Base-by-base conservation (phyloP, 2,329 filamentous ascomycete genomes). In the Fusarium sp. region DNA sequence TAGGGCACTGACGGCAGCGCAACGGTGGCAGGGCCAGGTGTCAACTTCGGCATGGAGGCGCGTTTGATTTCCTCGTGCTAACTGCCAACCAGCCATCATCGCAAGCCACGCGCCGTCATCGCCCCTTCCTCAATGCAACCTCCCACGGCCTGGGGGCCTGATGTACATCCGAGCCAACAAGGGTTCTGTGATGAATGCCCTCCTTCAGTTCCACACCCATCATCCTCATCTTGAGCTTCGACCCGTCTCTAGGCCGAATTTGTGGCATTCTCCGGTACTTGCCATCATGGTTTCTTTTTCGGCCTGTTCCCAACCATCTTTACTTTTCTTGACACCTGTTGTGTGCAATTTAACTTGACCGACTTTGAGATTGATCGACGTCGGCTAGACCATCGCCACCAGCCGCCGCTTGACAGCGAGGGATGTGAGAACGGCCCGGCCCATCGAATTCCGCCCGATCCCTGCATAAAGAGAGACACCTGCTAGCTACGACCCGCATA, bases 381-480 rank as follows among this genome's bases (percentile, higher is more conserved):
- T 31, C 54, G 52, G 35, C 73, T 73, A 73, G 71, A 47, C 61
- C 58, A 77, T 57, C 64, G 42, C 57, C 60, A 66, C 59, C 66
- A 61, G 58, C 65, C 61, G 66, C 68, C 45, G 57, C 62, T 57
- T 52, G 71, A 69, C 50, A 69, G 66, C 68, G 64, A 73, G 60
- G 74, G 47, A 75, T 68, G 69, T 35, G 72, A 58, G 72, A 77
- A 74, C 73, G 75, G 73, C 67, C 73, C 73, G 71, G 69, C 67
- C 75, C 74, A 72, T 76, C 66, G 54, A 71, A 72, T 73, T 73
- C 67, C 62, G 65, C 67, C 61, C 63, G 59, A 69, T 61, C 72
- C 70, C 73, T 71, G 71, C 45, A 47, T 45, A 34, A 63, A 29
- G 56, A 73, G 63, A 72, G 64, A 67, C 64, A 69, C 20, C 57